phyloP scores from a whole-genome alignment of 1,284 basidiomycete species.

The Erythrobasidium hasegawianum region DNA sequence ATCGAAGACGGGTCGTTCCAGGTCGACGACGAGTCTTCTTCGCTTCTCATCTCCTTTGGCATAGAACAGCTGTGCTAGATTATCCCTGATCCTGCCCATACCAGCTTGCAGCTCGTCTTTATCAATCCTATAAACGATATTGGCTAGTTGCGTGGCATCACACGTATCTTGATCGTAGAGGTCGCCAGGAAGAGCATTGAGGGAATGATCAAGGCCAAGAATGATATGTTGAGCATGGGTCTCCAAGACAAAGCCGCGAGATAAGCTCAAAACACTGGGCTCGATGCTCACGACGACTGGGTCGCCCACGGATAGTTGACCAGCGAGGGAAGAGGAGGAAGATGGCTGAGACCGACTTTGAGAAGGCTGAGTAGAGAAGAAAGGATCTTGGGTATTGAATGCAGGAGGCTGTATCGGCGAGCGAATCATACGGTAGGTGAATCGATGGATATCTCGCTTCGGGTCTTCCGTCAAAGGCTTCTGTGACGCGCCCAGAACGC shows the following conservation, averaged over 20 bases:
- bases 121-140: slow-evolving; percentile 76
- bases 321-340: slow-evolving; percentile 63
- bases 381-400: not conserved
- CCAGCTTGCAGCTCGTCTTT: slow-evolving; percentile 85
- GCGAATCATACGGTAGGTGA: slow-evolving; percentile 64
- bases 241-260: slow-evolving; percentile 75
- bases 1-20: slow-evolving; percentile 63
- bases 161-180: slow-evolving; percentile 53
- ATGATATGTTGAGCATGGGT: slow-evolving; percentile 64
- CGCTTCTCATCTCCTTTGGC: slow-evolving; percentile 60
- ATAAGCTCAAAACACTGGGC: slow-evolving; percentile 74
- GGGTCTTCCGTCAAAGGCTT: slow-evolving; percentile 41
- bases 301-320: slow-evolving; percentile 74
- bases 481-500: not conserved
- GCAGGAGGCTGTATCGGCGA: slow-evolving; percentile 36
- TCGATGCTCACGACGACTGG: slow-evolving; percentile 75
- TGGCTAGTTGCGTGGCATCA: not conserved
- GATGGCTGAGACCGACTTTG: not conserved
- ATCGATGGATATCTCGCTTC: slow-evolving; percentile 54
- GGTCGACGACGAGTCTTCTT: slow-evolving; percentile 73
- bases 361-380: slow-evolving; percentile 21
- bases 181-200: slow-evolving; percentile 56
- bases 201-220: slow-evolving; percentile 73
- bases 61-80: slow-evolving; percentile 84
- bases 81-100: slow-evolving; percentile 81